Conservation (phyloP, 1,139 yeast genomes). For the Taphrina pruni region DNA sequence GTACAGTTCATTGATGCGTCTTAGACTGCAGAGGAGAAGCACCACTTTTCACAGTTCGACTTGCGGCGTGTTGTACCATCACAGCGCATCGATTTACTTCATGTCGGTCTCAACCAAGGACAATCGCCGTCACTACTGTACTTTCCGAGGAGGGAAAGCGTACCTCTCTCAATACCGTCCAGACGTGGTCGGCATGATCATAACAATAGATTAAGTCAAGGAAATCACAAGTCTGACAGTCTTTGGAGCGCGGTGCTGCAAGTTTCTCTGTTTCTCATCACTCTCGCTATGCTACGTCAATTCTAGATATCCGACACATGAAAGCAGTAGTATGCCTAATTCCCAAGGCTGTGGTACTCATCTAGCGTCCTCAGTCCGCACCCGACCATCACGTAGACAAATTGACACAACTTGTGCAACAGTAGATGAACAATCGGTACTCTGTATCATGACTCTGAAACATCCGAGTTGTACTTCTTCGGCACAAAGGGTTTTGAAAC, state of each 20-base stretch:
- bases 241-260: conserved; percentile 1
- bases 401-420: no score
- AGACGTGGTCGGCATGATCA: no score
- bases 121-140: not conserved
- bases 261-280: not conserved
- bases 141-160: not conserved
- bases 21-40: not conserved
- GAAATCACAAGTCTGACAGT: not conserved
- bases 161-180: not conserved
- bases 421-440: no score
- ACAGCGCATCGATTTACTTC: not conserved
- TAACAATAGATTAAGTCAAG: not conserved
- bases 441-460: no score
- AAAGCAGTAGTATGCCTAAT: no score
- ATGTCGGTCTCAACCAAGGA: not conserved
- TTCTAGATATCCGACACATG: not conserved
- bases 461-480: no score
- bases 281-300: not conserved
- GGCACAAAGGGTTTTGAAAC: no score
- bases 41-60: not conserved
- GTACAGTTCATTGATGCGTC: no score
- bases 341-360: no score
- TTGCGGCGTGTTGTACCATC: no score
- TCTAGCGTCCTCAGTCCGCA: no score
- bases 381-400: no score